Evolutionary conservation across 2,329 filamentous ascomycete genomes (phyloP).

Genomic region (Dactylellina drechsleri): DNA sequence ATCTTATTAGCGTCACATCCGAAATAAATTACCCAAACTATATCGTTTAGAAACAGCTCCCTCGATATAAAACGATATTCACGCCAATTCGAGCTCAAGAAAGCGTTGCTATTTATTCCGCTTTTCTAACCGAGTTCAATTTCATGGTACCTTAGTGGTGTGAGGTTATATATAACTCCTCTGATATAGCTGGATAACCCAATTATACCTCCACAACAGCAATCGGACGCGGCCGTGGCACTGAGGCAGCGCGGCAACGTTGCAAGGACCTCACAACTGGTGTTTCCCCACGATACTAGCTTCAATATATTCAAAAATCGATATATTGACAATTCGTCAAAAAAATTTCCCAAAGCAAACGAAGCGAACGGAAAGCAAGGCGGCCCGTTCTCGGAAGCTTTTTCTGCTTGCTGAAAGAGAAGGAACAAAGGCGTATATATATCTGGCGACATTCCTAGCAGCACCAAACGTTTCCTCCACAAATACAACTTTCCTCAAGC

Average conservation of each 20-base stretch:
- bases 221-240: background rate
- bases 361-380: too few species aligned
- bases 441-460: background rate
- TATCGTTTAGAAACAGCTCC: conserved; percentile 14
- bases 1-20: background rate
- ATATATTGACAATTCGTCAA: too few species aligned
- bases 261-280: background rate
- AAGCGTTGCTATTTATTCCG: conserved; percentile 43
- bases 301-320: too few species aligned
- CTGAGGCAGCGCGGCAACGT: background rate
- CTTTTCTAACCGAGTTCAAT: conserved; percentile 12
- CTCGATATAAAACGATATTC: background rate
- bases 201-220: conserved; percentile 22
- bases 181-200: conserved; percentile 10
- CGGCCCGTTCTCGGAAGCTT: too few species aligned
- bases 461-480: background rate
- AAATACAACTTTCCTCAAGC: conserved; percentile 11
- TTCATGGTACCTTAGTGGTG: conserved; percentile 19
- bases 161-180: conserved; percentile 35
- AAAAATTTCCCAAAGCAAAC: too few species aligned
- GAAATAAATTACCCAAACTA: background rate
- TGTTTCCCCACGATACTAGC: too few species aligned
- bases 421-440: too few species aligned
- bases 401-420: too few species aligned
- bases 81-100: conserved; percentile 2